Base-by-base conservation (phyloP, 2,329 filamentous ascomycete species). In the Lecanicillium sp. region DNA sequence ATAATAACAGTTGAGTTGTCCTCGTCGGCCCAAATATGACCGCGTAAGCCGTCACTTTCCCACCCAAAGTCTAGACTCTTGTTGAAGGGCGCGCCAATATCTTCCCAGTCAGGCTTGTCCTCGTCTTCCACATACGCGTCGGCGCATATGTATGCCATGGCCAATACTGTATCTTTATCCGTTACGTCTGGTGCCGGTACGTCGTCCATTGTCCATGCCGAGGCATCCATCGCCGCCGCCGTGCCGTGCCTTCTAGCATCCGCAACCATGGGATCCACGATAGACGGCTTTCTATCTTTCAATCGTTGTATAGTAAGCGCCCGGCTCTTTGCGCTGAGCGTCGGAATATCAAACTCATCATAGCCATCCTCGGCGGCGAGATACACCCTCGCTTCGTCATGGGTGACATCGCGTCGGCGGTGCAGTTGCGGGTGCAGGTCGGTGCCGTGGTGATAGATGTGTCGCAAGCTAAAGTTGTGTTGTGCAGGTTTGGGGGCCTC, bases 371-470 rank as follows among this genome's bases (percentile, higher is more conserved):
- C 77, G 37, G 71, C 70, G 9, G 73, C 67, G 40, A 84, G 65
- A 64, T 74, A 83, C 33, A 90, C 64, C 29, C 56, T 56, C 14
- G 56, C 51, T 25, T 70, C 62, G 13, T 80, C 72, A 15, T 73
- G 64, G 30, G 56, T 45, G 22, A 95, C 67, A 58, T 96, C 87
- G 44, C 83, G 70, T 50, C 78, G 80, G 42, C 82, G 74, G 59
- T 95, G 86, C 13, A 95, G 74, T 5, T 71, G 62, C 3, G 89
- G 89, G 49, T 94, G 77, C 49, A 74, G 67, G 58, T 90, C 75
- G 29, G 86, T 84, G 42, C 90, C 90, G 63, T 95, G 89, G 58
- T 95, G 89, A 63, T 86, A 92, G 53, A 96, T 81, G 62, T 98
- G 90, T 51, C 87, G 81, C 41, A 98, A 75, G 6, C 73, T 79